These are phyloP conservation scores for Psilocybe tampanensis DNA, from an alignment of 768 basidiomycete species.

Conservation along the genomic window DNA sequence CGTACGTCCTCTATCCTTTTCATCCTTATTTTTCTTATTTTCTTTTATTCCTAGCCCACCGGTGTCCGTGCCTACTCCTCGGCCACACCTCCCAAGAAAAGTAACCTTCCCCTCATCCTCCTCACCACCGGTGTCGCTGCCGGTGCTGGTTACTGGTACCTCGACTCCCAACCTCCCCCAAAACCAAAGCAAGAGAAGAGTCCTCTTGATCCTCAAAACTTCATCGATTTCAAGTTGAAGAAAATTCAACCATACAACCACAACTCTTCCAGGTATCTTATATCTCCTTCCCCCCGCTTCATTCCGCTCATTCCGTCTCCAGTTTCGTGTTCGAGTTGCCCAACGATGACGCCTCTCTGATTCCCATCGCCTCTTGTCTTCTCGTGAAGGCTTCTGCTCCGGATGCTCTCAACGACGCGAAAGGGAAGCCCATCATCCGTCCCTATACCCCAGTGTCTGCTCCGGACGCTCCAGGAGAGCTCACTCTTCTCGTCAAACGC, in stretches of 20 bases:
- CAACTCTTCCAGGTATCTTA: slow-evolving; percentile 76
- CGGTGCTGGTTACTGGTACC: slow-evolving; percentile 52
- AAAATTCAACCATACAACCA: slow-evolving; percentile 88
- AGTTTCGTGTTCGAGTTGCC: slow-evolving; percentile 85
- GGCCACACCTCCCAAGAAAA: slow-evolving; percentile 43
- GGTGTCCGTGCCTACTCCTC: slow-evolving; percentile 45
- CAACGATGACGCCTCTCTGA: slow-evolving; percentile 72
- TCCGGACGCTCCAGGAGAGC: slow-evolving; percentile 72
- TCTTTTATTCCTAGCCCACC: slow-evolving; percentile 28
- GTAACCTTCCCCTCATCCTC: slow-evolving; percentile 49
- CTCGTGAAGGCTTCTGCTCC: slow-evolving; percentile 75
- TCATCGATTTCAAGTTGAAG: slow-evolving; percentile 81
- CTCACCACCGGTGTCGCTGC: slow-evolving; percentile 49
- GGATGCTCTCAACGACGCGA: slow-evolving; percentile 63
- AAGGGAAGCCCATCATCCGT: slow-evolving; percentile 86
- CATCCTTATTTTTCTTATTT: neutral
- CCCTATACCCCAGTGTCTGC: slow-evolving; percentile 94
- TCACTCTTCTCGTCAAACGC: slow-evolving; percentile 84
- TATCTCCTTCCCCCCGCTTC: neutral
- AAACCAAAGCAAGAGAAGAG: slow-evolving; percentile 58
- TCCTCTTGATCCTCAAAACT: slow-evolving; percentile 75
- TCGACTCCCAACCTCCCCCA: slow-evolving; percentile 32
- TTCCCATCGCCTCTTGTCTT: slow-evolving; percentile 80
- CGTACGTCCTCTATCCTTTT: slow-evolving; percentile 31
- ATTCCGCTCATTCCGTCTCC: slow-evolving; percentile 1